Percentiles rank a stretch among this genome's conserved stretches.
phyloP scores from a whole-genome alignment of 495 filamentous ascomycete genomes.

The Penicillium verhagenii region DNA sequence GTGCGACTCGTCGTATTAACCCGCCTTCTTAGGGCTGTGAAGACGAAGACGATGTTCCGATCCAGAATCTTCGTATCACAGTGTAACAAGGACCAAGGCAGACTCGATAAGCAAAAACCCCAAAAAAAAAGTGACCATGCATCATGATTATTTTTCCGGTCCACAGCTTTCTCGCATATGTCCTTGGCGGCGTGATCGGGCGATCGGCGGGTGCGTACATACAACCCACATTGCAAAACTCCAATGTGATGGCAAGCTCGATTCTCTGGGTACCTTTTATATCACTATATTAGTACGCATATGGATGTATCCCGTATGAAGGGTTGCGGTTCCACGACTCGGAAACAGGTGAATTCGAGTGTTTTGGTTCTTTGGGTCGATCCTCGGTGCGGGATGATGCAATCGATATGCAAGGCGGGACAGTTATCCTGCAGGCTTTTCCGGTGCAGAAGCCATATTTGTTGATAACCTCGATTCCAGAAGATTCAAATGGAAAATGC shows the following conservation, averaged over 20 bases:
- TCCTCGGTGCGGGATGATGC: not conserved
- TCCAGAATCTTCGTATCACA: not conserved
- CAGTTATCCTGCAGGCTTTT: not conserved
- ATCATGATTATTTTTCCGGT: slow-evolving; percentile 7
- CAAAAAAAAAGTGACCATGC: slow-evolving; percentile 3
- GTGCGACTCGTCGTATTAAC: not conserved
- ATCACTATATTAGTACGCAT: no score
- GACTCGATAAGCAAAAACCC: no score
- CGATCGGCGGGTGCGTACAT: no score
- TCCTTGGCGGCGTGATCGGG: slow-evolving; percentile 9
- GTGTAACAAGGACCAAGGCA: not conserved
- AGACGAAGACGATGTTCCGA: not conserved
- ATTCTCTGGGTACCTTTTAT: no score
- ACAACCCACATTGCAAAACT: no score
- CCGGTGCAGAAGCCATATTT: not conserved
- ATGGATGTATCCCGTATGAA: no score
- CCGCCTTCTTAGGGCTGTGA: not conserved
- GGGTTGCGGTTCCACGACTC: no score
- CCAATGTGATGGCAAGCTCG: no score
- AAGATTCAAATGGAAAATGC: not conserved
- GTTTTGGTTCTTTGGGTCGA: not conserved
- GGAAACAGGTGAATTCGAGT: not conserved
- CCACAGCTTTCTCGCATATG: slow-evolving; percentile 16
- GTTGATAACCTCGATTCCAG: not conserved
- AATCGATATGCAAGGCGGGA: slow-evolving; percentile 2